Conservation (phyloP, 2,329 filamentous ascomycete genomes). For the Magnaporthiopsis rhizophila region DNA sequence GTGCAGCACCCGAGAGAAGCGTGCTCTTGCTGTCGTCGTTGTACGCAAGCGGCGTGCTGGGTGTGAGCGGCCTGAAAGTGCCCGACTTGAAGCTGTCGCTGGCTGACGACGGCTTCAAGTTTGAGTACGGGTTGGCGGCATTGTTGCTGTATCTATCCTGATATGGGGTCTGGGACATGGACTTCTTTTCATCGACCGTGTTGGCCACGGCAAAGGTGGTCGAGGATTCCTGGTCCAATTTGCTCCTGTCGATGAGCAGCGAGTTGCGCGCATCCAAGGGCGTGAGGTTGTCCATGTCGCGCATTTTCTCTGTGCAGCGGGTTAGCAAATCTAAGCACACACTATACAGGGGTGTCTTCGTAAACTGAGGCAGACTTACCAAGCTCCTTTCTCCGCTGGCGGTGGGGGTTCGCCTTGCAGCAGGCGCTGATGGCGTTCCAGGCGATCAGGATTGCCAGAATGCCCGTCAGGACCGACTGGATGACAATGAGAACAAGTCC, state of each 20-base stretch:
- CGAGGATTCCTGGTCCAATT: conserved; percentile 21
- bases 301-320: conserved; percentile 56
- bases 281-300: conserved; percentile 74
- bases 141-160: conserved; percentile 25
- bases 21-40: conserved; percentile 27
- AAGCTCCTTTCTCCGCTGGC: conserved; percentile 78
- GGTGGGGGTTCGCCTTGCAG: conserved; percentile 83
- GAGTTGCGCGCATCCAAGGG: conserved; percentile 82
- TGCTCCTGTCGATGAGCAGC: conserved; percentile 58
- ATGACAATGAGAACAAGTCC: conserved; percentile 91
- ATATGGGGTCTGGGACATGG: conserved; percentile 16
- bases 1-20: conserved; percentile 32
- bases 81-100: conserved; percentile 3
- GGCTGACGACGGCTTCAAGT: conserved; percentile 15
- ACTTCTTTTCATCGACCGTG: conserved; percentile 26
- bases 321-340: background rate
- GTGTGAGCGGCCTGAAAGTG: conserved; percentile 30
- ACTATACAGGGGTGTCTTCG: background rate
- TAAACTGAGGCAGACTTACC: conserved; percentile 48
- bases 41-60: conserved; percentile 18
- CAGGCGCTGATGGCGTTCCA: conserved; percentile 82
- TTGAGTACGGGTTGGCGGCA: conserved; percentile 19
- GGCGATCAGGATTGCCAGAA: conserved; percentile 78
- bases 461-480: conserved; percentile 73
- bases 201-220: conserved; percentile 35